Evolutionary conservation across 2,329 filamentous ascomycete genomes (phyloP).

Genomic region (Colletotrichum tabaci): DNA sequence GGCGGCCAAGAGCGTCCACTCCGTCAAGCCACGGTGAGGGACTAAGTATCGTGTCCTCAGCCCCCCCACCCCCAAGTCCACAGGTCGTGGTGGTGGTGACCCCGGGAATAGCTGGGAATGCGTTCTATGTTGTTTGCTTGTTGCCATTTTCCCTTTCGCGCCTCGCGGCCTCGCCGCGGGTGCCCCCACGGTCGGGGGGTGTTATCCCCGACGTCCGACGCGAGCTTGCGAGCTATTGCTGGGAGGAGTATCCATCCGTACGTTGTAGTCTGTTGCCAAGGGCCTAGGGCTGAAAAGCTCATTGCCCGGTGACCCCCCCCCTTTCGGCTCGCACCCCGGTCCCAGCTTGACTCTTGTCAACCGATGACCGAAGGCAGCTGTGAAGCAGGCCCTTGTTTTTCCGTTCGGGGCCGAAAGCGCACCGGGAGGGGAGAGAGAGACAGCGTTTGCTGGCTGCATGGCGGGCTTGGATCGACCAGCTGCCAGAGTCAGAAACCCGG

Average conservation of each 20-base stretch:
- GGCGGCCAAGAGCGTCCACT: not conserved
- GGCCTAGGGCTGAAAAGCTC: slow-evolving; percentile 24
- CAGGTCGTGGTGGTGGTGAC: not conserved
- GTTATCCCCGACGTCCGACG: too few relatives aligned
- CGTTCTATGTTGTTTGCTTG: too few relatives aligned
- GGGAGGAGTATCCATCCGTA: too few relatives aligned
- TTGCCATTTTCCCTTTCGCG: too few relatives aligned
- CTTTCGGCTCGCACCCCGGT: not conserved
- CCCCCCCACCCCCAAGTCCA: not conserved
- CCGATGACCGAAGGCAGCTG: slow-evolving; percentile 8
- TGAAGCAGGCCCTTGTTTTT: not conserved
- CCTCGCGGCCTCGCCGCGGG: too few relatives aligned
- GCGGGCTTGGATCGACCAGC: slow-evolving; percentile 5
- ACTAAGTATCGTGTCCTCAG: not conserved
- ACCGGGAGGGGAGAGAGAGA: slow-evolving; percentile 3
- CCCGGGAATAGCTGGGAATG: too few relatives aligned
- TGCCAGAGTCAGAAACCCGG: not conserved
- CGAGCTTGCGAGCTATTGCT: too few relatives aligned
- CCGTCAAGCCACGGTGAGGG: not conserved
- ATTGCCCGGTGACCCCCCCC: not conserved
- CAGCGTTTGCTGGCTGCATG: not conserved
- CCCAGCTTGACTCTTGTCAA: not conserved
- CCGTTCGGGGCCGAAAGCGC: slow-evolving; percentile 33
- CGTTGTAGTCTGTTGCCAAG: not conserved
- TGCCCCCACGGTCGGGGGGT: too few relatives aligned